These are phyloP conservation scores for Aethionema arabicum DNA, from an alignment of 345 rosid genomes.

Conservation along the genomic window DNA sequence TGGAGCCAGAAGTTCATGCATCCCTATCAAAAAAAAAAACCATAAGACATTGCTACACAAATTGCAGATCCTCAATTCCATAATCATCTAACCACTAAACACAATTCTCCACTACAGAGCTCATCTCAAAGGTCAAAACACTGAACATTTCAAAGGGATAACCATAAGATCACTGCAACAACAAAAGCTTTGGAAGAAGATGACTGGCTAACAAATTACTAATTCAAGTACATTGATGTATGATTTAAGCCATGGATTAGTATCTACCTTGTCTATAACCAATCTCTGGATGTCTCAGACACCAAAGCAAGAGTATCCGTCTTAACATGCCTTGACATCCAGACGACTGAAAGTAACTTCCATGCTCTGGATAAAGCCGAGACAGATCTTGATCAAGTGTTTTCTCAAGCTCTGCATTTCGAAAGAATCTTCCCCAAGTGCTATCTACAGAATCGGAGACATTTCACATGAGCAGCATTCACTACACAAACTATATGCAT, in stretches of 20 bases:
- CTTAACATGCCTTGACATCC: slow-evolving; percentile 97
- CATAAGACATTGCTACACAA: background rate
- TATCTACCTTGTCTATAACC: slow-evolving; percentile 86
- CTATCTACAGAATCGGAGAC: slow-evolving; percentile 58
- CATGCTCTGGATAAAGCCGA: slow-evolving; percentile 92
- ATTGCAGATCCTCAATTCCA: background rate
- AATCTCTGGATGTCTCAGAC: slow-evolving; percentile 83
- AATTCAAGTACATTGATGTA: too few species aligned
- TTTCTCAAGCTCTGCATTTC: slow-evolving; percentile 90
- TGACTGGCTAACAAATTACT: background rate
- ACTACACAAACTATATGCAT: background rate
- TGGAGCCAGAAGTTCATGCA: slow-evolving; percentile 99
- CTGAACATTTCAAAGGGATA: too few species aligned
- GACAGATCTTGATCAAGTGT: slow-evolving; percentile 93
- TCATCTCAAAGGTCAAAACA: too few species aligned
- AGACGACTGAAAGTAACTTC: slow-evolving; percentile 88
- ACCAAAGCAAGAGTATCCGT: slow-evolving; percentile 85
- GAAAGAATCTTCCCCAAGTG: slow-evolving; percentile 94
- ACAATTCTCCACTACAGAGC: too few species aligned
- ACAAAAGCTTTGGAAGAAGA: background rate
- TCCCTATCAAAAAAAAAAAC: slow-evolving; percentile 50
- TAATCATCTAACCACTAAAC: background rate
- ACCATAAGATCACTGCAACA: too few species aligned
- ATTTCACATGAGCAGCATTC: background rate
- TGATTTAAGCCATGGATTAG: background rate